A percentile compares a stretch with the other conserved stretches of the same genome.
Conservation (phyloP, 306 rosid genomes). For the Citrullus mucosospermus region DNA sequence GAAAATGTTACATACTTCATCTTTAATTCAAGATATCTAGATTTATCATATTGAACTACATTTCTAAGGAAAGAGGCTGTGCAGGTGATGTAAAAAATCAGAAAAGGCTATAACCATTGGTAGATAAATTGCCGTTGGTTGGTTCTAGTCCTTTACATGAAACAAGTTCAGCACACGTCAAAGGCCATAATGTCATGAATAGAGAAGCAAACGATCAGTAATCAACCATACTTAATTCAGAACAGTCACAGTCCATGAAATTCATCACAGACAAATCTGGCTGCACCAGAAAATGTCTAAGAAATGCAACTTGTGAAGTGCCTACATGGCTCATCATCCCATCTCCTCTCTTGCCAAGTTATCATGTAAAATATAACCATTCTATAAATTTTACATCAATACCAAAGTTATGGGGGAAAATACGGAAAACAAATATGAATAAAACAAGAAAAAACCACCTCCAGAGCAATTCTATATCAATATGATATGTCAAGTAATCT, state of each 20-base stretch:
- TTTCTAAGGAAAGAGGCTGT: background rate
- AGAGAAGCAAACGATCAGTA: constrained; percentile 32
- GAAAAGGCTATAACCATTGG: background rate
- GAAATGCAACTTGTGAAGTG: constrained; percentile 30
- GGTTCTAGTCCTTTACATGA: background rate
- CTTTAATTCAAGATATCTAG: background rate
- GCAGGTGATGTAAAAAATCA: background rate
- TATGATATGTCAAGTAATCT: background rate
- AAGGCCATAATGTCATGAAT: background rate
- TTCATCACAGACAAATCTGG: constrained; percentile 28
- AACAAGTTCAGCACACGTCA: background rate
- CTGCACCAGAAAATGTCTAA: constrained; percentile 33
- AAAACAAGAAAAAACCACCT: background rate
- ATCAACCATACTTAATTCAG: constrained; percentile 21
- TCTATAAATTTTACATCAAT: background rate
- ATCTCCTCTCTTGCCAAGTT: constrained; percentile 15
- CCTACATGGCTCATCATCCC: constrained; percentile 39
- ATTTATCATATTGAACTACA: background rate
- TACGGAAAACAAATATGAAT: background rate
- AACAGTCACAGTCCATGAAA: constrained; percentile 17
- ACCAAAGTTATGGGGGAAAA: background rate
- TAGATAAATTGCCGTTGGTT: background rate
- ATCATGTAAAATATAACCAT: background rate
- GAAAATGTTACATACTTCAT: background rate
- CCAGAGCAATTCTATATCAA: background rate